Evolutionary conservation across 257 asterid genomes (phyloP).

Genomic region (Solanum acaule): DNA sequence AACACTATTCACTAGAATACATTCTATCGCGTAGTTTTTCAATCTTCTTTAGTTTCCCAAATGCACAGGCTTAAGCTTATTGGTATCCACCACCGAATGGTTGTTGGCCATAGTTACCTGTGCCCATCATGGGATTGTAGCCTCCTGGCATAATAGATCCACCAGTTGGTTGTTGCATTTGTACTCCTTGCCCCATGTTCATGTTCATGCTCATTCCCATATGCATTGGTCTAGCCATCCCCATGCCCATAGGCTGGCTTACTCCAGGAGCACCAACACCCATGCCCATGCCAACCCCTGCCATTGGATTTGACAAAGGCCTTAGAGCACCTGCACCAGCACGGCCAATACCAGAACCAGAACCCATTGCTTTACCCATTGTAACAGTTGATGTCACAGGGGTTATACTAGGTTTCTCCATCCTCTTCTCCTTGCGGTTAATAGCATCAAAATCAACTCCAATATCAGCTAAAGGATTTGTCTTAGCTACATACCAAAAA

Average conservation of each 20-base stretch:
- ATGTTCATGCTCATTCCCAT: slow-evolving; percentile 19
- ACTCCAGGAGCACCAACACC: slow-evolving; percentile 29
- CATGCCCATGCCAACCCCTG: slow-evolving; percentile 55
- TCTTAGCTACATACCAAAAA: slow-evolving; percentile 57
- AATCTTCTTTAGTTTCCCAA: not conserved
- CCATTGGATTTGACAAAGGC: slow-evolving; percentile 50
- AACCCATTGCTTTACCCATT: slow-evolving; percentile 99
- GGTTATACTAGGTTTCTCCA: slow-evolving; percentile 74
- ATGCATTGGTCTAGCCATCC: slow-evolving; percentile 1
- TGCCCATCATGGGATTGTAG: slow-evolving; percentile 59
- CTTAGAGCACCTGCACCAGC: slow-evolving; percentile 67
- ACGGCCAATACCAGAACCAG: slow-evolving; percentile 90
- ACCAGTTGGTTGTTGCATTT: slow-evolving; percentile 58
- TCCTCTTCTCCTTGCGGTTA: slow-evolving; percentile 89
- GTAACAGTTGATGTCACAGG: slow-evolving; percentile 52
- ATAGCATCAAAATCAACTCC: slow-evolving; percentile 97
- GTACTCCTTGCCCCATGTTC: slow-evolving; percentile 11
- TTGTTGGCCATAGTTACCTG: slow-evolving; percentile 61
- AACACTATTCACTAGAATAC: not conserved
- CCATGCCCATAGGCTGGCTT: slow-evolving; percentile 37
- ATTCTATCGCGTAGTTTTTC: not conserved
- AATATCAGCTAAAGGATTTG: slow-evolving; percentile 76
- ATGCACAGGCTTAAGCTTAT: slow-evolving; percentile 15
- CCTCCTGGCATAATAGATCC: slow-evolving; percentile 52
- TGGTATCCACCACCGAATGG: slow-evolving; percentile 74